phyloP scores from a whole-genome alignment of 177 flowering plant genomes.

The Vitis hybrid region DNA sequence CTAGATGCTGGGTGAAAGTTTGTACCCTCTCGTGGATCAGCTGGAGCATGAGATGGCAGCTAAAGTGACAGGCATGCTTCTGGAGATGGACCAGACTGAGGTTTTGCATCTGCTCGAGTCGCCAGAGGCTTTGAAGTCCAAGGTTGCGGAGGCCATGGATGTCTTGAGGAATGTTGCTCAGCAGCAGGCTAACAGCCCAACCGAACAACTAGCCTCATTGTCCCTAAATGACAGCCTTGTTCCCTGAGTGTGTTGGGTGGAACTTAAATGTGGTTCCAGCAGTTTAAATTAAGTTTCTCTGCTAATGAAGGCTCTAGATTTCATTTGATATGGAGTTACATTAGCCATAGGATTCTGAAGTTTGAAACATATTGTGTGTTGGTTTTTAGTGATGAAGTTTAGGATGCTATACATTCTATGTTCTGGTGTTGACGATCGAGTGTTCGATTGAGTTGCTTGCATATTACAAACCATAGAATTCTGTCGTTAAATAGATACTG shows the following conservation, averaged over 20 bases:
- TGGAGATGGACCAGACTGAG: slow-evolving; percentile 99
- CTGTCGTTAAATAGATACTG: too few species aligned
- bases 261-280: too few species aligned
- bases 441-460: too few species aligned
- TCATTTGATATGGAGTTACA: background rate
- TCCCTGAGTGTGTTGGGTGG: slow-evolving; percentile 32
- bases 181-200: slow-evolving; percentile 50
- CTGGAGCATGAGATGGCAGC: slow-evolving; percentile 91
- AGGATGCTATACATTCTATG: background rate
- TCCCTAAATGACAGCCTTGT: slow-evolving; percentile 71
- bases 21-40: slow-evolving; percentile 91
- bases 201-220: slow-evolving; percentile 74
- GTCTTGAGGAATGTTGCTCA: slow-evolving; percentile 75
- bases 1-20: slow-evolving; percentile 91
- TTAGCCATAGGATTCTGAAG: slow-evolving; percentile 5
- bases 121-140: slow-evolving; percentile 90
- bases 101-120: slow-evolving; percentile 93
- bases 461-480: too few species aligned
- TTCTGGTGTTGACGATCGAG: background rate
- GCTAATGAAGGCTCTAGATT: background rate
- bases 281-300: background rate
- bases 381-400: background rate
- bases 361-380: background rate
- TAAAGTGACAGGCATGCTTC: slow-evolving; percentile 96
- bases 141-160: slow-evolving; percentile 95